phyloP scores from a whole-genome alignment of 73 alveolate species.

The Breviolum minutum region DNA sequence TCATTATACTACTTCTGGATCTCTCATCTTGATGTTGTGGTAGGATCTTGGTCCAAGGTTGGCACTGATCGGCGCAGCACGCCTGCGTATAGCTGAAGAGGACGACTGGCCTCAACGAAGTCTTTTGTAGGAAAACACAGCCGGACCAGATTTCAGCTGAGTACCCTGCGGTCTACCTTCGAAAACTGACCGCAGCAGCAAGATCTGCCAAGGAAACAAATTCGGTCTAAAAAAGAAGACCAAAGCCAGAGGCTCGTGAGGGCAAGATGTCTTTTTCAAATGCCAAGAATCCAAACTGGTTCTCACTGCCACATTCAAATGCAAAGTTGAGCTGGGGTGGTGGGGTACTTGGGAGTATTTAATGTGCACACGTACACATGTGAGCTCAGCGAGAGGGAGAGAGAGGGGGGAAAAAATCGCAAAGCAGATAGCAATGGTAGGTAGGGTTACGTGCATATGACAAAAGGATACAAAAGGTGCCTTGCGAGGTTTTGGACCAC shows the following conservation, averaged over 20 bases:
- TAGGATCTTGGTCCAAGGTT: background rate
- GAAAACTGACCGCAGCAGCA: slow-evolving; percentile 78
- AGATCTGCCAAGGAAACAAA: slow-evolving; percentile 7
- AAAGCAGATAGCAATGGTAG: no score
- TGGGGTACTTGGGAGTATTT: background rate
- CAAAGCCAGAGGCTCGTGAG: background rate
- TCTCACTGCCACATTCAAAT: background rate
- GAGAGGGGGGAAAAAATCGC: no score
- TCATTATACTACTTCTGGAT: no score
- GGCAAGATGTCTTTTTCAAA: background rate
- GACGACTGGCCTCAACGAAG: slow-evolving; percentile 43
- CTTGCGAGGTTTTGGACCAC: slow-evolving; percentile 67
- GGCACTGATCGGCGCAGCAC: slow-evolving; percentile 78
- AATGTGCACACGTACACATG: background rate
- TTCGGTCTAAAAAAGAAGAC: no score
- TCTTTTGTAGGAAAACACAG: background rate
- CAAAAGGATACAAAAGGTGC: background rate
- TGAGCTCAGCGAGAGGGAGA: no score
- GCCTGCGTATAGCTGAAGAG: slow-evolving; percentile 88
- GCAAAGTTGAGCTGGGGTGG: background rate
- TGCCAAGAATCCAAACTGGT: no score
- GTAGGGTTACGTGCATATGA: no score
- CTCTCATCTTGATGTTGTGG: background rate
- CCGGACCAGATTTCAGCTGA: background rate
- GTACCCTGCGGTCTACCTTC: slow-evolving; percentile 82